Percentiles rank a stretch among this genome's conserved stretches.
These are phyloP conservation scores for Pseudogymnoascus sp. DNA, from an alignment of 2,329 filamentous ascomycete species.

Conservation along the genomic window DNA sequence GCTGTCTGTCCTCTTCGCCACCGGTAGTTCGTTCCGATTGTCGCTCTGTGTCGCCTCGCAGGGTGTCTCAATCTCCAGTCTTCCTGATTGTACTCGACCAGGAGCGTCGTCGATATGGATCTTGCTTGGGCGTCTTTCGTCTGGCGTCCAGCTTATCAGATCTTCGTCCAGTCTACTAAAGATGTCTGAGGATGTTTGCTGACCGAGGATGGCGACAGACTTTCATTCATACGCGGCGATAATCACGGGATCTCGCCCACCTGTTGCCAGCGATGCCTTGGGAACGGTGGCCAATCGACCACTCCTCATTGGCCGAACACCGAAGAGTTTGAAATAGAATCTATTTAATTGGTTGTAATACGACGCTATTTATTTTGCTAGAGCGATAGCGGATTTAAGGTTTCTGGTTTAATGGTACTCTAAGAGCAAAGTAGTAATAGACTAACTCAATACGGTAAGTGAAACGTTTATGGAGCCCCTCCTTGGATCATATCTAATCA, in stretches of 20 bases:
- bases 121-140: not conserved
- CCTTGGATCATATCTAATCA: slow-evolving; percentile 12
- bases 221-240: not conserved
- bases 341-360: not conserved
- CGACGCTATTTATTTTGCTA: slow-evolving; percentile 1
- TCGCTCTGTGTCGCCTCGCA: not conserved
- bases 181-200: not conserved
- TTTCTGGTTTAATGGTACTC: not conserved
- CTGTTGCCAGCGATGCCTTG: slow-evolving; percentile 5
- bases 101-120: not conserved
- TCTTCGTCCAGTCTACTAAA: not conserved
- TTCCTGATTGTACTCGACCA: not conserved
- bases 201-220: slow-evolving; percentile 6
- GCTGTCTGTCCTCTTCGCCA: slow-evolving; percentile 2
- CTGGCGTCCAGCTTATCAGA: slow-evolving; percentile 5
- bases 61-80: not conserved
- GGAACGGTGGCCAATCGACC: slow-evolving; percentile 2
- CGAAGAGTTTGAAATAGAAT: slow-evolving; percentile 7
- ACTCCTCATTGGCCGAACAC: not conserved
- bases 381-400: slow-evolving; percentile 8
- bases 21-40: not conserved
- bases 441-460: not conserved
- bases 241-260: slow-evolving; percentile 2
- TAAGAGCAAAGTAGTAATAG: not conserved
- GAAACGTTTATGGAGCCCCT: slow-evolving; percentile 5